Base-by-base conservation (phyloP, 805 yeast species). In the Metschnikowia peoriensis region DNA sequence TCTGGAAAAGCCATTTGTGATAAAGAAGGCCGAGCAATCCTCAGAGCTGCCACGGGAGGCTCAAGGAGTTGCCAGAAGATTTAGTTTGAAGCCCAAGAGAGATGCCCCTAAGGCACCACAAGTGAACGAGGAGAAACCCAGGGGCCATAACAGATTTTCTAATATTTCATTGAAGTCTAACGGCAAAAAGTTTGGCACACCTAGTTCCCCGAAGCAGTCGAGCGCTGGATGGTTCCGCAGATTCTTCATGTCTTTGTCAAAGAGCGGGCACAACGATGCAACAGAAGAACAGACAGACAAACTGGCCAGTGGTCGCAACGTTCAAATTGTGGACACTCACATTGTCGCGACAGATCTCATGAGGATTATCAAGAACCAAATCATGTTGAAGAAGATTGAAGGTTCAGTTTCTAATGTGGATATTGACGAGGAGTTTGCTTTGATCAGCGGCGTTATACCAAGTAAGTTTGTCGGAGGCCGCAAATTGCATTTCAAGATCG, bases 381-480 rank as follows among this genome's bases (percentile, higher is more conserved):
- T 80, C 49, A 73, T 71, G 55, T 63, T 79, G 61, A 78, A 79
- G 59, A 66, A 71, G 50, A 71, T 77, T 49, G 84, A 80, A 61
- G 84, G 84, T 0, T 71, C 83, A 2, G 70, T 80, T 10, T 63
- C 66, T 15, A 67, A 69, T 28, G 75, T 75, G 12, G 71, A 70
- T 2, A 66, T 78, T 38, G 78, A 73, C 51, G 78, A 76, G 48
- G 76, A 71, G 49, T 71, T 72, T 55, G 75, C 78, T 5, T 56
- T 70, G 14, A 72, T 80, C 17, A 70, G 69, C 52, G 83, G 83
- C 1, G 66, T 70, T 15, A 72, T 80, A 14, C 82, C 84, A n/a
- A 62, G 78, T 12, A 69, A 70, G 39, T 77, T 66, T 58, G 75
- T 81, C 2, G 41, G 53, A 17, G 79, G 80, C 11, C 69, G 79